These are phyloP conservation scores for Protomyces pachydermus DNA, from an alignment of 1,139 yeast genomes.

Conservation along the genomic window DNA sequence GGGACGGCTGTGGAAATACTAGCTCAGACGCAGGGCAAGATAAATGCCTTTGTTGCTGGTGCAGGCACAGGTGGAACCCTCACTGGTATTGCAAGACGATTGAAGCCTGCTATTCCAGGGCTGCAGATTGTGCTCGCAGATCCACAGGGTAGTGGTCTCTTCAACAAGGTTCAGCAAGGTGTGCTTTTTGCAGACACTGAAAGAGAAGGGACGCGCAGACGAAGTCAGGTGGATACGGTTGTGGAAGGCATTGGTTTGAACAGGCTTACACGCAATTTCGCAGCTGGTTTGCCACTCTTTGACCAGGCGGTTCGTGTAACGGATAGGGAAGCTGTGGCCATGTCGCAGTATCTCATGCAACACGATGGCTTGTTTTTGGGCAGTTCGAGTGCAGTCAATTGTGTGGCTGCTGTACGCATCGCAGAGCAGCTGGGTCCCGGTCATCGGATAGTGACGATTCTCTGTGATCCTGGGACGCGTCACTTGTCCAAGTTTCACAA, in stretches of 20 bases:
- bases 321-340: slow-evolving; percentile 72
- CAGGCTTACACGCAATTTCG: slow-evolving; percentile 75
- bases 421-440: slow-evolving; percentile 61
- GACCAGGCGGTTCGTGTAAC: slow-evolving; percentile 76
- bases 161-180: slow-evolving; percentile 75
- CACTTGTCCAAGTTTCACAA: slow-evolving; percentile 23
- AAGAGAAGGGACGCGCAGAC: slow-evolving; percentile 83
- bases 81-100: slow-evolving; percentile 72
- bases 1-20: slow-evolving; percentile 91
- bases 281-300: slow-evolving; percentile 53
- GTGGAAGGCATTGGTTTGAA: slow-evolving; percentile 93
- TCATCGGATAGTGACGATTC: slow-evolving; percentile 71
- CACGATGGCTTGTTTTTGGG: slow-evolving; percentile 90
- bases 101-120: slow-evolving; percentile 50
- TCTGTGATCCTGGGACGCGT: slow-evolving; percentile 55
- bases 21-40: slow-evolving; percentile 55
- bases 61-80: slow-evolving; percentile 67
- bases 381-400: slow-evolving; percentile 84
- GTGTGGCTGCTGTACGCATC: slow-evolving; percentile 75
- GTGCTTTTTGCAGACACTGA: slow-evolving; percentile 90
- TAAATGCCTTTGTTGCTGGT: slow-evolving; percentile 79
- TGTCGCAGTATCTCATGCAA: slow-evolving; percentile 79
- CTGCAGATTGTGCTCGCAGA: slow-evolving; percentile 64
- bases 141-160: slow-evolving; percentile 93
- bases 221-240: slow-evolving; percentile 93